Percentiles rank a stretch among this genome's conserved stretches.
Evolutionary conservation across 2,329 filamentous ascomycete species (phyloP).

Genomic region (Mycosphaerella sp.): DNA sequence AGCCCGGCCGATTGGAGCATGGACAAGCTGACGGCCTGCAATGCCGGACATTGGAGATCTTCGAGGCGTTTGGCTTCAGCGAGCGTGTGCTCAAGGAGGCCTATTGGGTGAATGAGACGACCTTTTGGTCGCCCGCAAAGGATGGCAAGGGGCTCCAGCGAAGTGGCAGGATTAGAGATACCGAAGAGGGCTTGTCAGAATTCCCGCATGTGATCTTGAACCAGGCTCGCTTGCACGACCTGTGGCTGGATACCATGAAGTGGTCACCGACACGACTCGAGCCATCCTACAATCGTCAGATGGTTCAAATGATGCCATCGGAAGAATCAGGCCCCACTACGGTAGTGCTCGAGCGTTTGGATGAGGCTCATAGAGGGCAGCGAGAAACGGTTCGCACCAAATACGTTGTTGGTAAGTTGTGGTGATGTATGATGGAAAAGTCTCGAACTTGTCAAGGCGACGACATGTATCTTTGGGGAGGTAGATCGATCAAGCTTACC

Average conservation of each 20-base stretch:
- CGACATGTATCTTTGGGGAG: too few relatives aligned
- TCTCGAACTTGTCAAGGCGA: too few relatives aligned
- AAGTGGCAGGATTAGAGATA: constrained; percentile 57
- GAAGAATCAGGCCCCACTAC: constrained; percentile 46
- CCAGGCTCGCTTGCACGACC: constrained; percentile 61
- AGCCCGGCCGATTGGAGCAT: constrained; percentile 29
- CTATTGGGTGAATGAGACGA: constrained; percentile 60
- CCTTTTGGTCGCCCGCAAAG: constrained; percentile 54
- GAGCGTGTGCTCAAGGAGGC: constrained; percentile 59
- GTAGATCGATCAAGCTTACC: too few relatives aligned
- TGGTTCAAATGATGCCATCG: constrained; percentile 25
- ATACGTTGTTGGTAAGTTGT: constrained; percentile 29
- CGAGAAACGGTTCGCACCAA: constrained; percentile 30
- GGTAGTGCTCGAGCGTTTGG: constrained; percentile 38
- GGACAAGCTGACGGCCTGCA: constrained; percentile 53
- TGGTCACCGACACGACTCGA: constrained; percentile 29
- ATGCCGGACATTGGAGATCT: constrained; percentile 63
- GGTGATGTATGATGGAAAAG: too few relatives aligned
- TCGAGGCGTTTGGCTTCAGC: constrained; percentile 63
- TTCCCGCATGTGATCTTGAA: constrained; percentile 63
- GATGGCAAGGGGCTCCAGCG: constrained; percentile 50
- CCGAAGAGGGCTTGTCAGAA: constrained; percentile 53
- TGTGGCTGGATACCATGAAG: constrained; percentile 33
- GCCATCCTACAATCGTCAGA: constrained; percentile 26
- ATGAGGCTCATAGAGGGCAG: constrained; percentile 30